Conservation (phyloP, 164 flowering plant species). For the Kingdonia uniflora region DNA sequence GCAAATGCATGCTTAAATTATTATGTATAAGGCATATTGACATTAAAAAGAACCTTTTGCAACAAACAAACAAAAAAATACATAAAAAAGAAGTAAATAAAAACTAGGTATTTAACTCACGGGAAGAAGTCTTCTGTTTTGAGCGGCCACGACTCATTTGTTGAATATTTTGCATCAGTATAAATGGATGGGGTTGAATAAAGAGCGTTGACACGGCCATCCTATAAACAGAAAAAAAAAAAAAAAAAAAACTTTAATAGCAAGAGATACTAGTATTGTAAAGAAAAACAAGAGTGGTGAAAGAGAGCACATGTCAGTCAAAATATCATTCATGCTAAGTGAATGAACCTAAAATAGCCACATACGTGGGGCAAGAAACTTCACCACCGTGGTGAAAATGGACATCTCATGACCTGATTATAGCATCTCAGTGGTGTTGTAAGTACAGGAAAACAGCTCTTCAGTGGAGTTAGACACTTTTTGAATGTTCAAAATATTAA, state of each 20-base stretch:
- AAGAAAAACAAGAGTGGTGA: no score
- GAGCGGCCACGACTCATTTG: constrained; percentile 71
- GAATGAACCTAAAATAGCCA: no score
- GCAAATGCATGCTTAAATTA: background rate
- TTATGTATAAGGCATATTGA: background rate
- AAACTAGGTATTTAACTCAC: constrained; percentile 37
- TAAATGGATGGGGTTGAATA: constrained; percentile 94
- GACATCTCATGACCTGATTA: no score
- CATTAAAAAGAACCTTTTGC: no score
- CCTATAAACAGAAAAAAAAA: constrained; percentile 43
- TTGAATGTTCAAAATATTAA: no score
- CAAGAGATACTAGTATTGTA: background rate
- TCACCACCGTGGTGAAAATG: no score
- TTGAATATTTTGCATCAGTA: constrained; percentile 79
- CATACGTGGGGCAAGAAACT: no score
- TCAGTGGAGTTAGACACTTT: no score
- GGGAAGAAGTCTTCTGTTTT: constrained; percentile 91
- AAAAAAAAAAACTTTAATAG: constrained; percentile 1
- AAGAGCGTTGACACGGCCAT: constrained; percentile 95
- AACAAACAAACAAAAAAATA: background rate
- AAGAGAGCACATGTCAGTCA: no score
- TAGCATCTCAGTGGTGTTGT: no score
- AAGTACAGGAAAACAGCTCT: no score
- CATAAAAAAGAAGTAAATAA: background rate
- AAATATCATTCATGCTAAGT: no score